Percentiles rank a stretch among this genome's conserved stretches.
These are phyloP conservation scores for Penicillium roqueforti DNA, from an alignment of 495 filamentous ascomycete species.

Conservation along the genomic window DNA sequence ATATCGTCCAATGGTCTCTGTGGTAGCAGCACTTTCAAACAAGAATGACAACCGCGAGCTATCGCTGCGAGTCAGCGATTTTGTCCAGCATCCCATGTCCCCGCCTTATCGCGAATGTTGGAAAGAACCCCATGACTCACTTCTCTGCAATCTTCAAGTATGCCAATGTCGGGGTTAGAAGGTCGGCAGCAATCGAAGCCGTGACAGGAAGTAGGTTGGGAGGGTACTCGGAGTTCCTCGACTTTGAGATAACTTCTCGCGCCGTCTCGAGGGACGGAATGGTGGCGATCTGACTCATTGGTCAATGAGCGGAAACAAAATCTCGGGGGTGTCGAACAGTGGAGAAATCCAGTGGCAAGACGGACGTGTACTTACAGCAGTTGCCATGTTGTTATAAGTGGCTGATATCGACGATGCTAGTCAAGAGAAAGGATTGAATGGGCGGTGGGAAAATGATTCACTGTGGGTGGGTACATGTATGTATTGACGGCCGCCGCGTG, in stretches of 20 bases:
- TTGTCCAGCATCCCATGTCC: slow-evolving; percentile 2
- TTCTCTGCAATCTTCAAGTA: slow-evolving; percentile 83
- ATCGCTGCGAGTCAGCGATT: slow-evolving; percentile 15
- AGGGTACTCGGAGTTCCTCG: slow-evolving; percentile 47
- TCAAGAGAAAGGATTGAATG: slow-evolving; percentile 17
- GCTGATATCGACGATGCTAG: background rate
- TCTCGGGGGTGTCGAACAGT: background rate
- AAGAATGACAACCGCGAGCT: slow-evolving; percentile 62
- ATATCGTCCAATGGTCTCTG: slow-evolving; percentile 86
- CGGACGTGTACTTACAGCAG: slow-evolving; percentile 26
- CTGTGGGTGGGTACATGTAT: slow-evolving; percentile 15
- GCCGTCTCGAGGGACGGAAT: slow-evolving; percentile 44
- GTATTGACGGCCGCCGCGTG: slow-evolving; percentile 7
- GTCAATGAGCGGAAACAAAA: slow-evolving; percentile 6
- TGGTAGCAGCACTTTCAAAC: slow-evolving; percentile 89
- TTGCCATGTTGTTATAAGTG: slow-evolving; percentile 28
- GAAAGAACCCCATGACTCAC: slow-evolving; percentile 42
- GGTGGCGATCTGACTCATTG: slow-evolving; percentile 35
- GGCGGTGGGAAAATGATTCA: slow-evolving; percentile 28
- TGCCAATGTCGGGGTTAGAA: slow-evolving; percentile 84
- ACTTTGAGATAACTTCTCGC: slow-evolving; percentile 49
- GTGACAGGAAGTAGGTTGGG: slow-evolving; percentile 85
- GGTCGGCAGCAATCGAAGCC: slow-evolving; percentile 81
- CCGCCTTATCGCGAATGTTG: slow-evolving; percentile 8
- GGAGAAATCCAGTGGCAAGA: background rate